phyloP scores from a whole-genome alignment of 2,329 filamentous ascomycete genomes.

The Arthrobotrys pseudoclavata region DNA sequence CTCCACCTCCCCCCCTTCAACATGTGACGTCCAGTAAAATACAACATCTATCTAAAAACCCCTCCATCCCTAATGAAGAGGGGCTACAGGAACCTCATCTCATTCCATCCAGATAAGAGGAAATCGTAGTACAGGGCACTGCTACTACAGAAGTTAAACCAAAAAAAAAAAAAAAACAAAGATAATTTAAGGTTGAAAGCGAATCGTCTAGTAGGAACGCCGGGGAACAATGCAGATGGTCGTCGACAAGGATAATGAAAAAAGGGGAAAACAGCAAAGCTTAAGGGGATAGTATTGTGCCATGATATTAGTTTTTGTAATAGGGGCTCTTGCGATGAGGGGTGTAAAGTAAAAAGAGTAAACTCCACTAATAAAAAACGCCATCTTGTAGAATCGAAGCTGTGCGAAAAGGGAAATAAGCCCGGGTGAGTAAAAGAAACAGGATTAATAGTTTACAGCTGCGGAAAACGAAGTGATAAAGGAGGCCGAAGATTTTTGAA shows the following conservation, averaged over 20 bases:
- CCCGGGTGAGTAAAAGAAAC: neutral
- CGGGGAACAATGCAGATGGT: constrained; percentile 10
- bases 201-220: constrained; percentile 22
- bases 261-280: neutral
- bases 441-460: constrained; percentile 16
- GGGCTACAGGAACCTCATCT: neutral
- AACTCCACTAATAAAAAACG: constrained; percentile 20
- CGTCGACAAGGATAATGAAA: neutral
- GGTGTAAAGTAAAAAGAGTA: neutral
- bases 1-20: neutral
- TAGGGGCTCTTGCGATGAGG: constrained; percentile 19
- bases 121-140: constrained; percentile 8
- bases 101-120: neutral
- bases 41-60: neutral
- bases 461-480: neutral
- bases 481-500: constrained; percentile 4
- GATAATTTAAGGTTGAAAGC: neutral
- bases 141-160: constrained; percentile 11
- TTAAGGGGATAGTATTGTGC: neutral
- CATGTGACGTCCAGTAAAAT: neutral
- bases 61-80: neutral
- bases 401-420: neutral
- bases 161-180: neutral
- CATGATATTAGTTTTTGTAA: constrained; percentile 15
- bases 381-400: constrained; percentile 9